phyloP scores from a whole-genome alignment of 352 stramenopile genomes.

The Poterioochromonas sp. region DNA sequence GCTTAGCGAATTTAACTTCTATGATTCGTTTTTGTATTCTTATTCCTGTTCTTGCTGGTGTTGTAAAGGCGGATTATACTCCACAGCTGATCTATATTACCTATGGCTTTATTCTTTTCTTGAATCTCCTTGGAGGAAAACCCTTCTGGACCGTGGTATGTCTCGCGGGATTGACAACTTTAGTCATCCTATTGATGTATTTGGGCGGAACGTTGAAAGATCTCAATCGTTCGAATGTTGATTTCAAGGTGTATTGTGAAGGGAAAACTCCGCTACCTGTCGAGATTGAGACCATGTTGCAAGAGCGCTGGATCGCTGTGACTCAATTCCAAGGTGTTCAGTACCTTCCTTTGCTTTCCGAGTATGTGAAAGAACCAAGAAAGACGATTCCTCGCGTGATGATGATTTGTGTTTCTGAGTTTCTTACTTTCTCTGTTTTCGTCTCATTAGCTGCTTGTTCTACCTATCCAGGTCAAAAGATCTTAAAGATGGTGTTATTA shows the following conservation, averaged over 20 bases:
- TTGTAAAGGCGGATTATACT: constrained; percentile 14
- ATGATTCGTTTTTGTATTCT: constrained; percentile 17
- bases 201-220: constrained; percentile 10
- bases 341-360: constrained; percentile 10
- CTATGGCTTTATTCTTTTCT: constrained; percentile 15
- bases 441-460: constrained; percentile 11
- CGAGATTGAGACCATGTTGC: constrained; percentile 10
- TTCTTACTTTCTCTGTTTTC: constrained; percentile 15
- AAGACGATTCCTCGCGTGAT: constrained; percentile 10
- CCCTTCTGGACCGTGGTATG: constrained; percentile 7
- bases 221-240: constrained; percentile 13
- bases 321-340: constrained; percentile 13
- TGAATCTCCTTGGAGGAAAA: constrained; percentile 13
- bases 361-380: constrained; percentile 14
- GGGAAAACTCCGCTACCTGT: constrained; percentile 8
- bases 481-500: constrained; percentile 17
- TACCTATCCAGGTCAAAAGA: constrained; percentile 13
- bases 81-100: constrained; percentile 13
- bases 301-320: constrained; percentile 7
- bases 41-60: constrained; percentile 11
- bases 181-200: constrained; percentile 15
- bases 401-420: constrained; percentile 14
- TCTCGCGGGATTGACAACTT: constrained; percentile 10
- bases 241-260: constrained; percentile 15
- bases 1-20: constrained; percentile 14